Evolutionary conservation across 768 basidiomycete genomes (phyloP).

Genomic region (Russula emetica): DNA sequence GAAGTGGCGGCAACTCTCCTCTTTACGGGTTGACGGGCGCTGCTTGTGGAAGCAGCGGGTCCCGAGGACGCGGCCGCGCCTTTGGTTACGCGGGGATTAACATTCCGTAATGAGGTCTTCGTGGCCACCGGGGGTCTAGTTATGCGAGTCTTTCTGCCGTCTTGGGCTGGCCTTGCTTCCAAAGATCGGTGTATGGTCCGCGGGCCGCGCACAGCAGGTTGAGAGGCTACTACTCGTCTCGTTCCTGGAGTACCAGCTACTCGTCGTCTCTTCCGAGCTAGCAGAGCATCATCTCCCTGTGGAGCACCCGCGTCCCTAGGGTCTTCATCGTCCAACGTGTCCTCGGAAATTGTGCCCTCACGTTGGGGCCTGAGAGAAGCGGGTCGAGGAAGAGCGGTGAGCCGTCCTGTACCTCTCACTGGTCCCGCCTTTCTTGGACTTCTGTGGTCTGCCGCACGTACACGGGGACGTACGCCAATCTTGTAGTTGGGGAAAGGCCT

Average conservation of each 20-base stretch:
- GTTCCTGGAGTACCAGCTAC: conserved; percentile 2
- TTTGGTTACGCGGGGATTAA: conserved; percentile 13
- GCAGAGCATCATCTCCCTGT: conserved; percentile 5
- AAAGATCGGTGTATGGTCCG: conserved; percentile 6
- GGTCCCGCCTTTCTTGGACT: conserved; percentile 14
- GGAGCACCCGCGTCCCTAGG: not conserved
- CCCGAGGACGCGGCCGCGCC: conserved; percentile 1
- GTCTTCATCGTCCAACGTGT: conserved; percentile 26
- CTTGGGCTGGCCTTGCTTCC: conserved; percentile 7
- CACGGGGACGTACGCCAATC: conserved; percentile 16
- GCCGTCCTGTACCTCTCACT: conserved; percentile 11
- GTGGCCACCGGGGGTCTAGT: conserved; percentile 12
- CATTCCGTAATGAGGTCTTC: conserved; percentile 19
- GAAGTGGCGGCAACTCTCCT: not conserved
- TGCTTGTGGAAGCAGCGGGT: conserved; percentile 1
- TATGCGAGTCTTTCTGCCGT: conserved; percentile 1
- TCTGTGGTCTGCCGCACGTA: conserved; percentile 7
- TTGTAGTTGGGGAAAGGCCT: conserved; percentile 28
- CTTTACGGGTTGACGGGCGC: conserved; percentile 10
- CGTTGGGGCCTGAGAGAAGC: conserved; percentile 10
- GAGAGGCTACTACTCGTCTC: conserved; percentile 1
- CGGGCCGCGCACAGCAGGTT: conserved; percentile 4
- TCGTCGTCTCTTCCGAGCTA: conserved; percentile 24
- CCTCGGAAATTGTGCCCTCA: conserved; percentile 23
- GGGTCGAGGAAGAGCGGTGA: conserved; percentile 10